Evolutionary conservation across 2,329 filamentous ascomycete genomes (phyloP).

Genomic region (Epichloe sibirici): DNA sequence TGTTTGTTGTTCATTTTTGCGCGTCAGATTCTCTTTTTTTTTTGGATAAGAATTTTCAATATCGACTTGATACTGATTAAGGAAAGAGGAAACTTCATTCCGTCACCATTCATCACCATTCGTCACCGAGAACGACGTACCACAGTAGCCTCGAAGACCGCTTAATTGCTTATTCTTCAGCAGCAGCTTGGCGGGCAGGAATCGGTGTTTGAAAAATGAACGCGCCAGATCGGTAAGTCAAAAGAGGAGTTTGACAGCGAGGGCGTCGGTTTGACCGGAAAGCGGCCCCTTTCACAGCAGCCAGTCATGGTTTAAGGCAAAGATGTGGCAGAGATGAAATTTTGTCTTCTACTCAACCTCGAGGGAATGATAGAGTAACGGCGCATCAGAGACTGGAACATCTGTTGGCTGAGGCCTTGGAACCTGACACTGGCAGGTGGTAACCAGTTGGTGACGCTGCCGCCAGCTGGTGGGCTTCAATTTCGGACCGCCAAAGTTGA

Average conservation of each 20-base stretch:
- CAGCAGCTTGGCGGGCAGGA: not conserved
- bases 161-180: not conserved
- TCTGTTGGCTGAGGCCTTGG: not conserved
- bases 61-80: not conserved
- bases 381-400: not conserved
- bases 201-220: slow-evolving; percentile 31
- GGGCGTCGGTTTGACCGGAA: too few species aligned
- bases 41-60: slow-evolving; percentile 1
- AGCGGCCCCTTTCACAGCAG: not conserved
- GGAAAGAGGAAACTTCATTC: not conserved
- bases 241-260: not conserved
- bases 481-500: not conserved
- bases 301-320: not conserved
- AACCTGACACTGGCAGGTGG: not conserved
- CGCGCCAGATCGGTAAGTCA: slow-evolving; percentile 41
- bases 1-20: not conserved
- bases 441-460: not conserved
- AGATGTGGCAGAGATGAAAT: not conserved
- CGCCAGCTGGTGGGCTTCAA: not conserved
- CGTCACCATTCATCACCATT: not conserved
- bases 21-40: not conserved
- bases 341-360: not conserved
- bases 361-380: not conserved
- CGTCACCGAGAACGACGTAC: not conserved
- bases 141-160: not conserved